Percentiles rank a stretch among this genome's conserved stretches.
Evolutionary conservation across 2,329 filamentous ascomycete species (phyloP).

Genomic region (Fusarium dimerum): DNA sequence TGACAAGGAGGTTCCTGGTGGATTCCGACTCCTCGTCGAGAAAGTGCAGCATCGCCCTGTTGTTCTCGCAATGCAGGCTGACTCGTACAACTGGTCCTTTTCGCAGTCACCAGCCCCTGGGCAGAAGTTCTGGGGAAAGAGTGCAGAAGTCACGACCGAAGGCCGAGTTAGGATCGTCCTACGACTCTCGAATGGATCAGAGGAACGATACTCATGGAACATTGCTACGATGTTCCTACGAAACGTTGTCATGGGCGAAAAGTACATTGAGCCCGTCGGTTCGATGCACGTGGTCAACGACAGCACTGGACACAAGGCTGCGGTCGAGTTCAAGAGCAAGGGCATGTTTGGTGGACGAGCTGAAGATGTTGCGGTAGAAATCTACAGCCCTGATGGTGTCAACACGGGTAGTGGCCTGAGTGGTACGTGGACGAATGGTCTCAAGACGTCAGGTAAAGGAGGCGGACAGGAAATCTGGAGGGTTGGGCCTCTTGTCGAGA

Average conservation of each 20-base stretch:
- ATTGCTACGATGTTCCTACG: slow-evolving; percentile 87
- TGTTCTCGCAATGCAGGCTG: slow-evolving; percentile 89
- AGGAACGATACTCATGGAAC: slow-evolving; percentile 87
- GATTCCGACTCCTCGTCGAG: slow-evolving; percentile 90
- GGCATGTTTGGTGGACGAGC: slow-evolving; percentile 96
- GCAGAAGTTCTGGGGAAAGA: slow-evolving; percentile 99
- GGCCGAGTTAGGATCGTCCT: slow-evolving; percentile 80
- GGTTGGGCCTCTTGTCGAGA: slow-evolving; percentile 74
- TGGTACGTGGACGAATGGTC: slow-evolving; percentile 81
- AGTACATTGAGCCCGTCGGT: slow-evolving; percentile 94
- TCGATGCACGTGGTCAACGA: slow-evolving; percentile 87
- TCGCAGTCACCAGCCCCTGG: slow-evolving; percentile 84
- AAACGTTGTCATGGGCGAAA: slow-evolving; percentile 97
- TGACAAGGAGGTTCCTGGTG: slow-evolving; percentile 69
- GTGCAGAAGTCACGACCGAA: slow-evolving; percentile 89
- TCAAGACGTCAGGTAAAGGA: slow-evolving; percentile 65
- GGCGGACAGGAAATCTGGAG: slow-evolving; percentile 75
- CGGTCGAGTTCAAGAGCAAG: slow-evolving; percentile 89
- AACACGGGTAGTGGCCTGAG: slow-evolving; percentile 67
- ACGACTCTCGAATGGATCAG: slow-evolving; percentile 62
- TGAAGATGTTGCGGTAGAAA: slow-evolving; percentile 82
- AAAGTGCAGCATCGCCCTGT: slow-evolving; percentile 94
- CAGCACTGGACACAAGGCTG: slow-evolving; percentile 76
- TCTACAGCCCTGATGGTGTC: slow-evolving; percentile 66
- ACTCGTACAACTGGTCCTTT: slow-evolving; percentile 82